Evolutionary conservation across 768 basidiomycete species (phyloP), one percentile per base, ranked within the genome.

Genomic region (Pisolithus tinctorius): DNA sequence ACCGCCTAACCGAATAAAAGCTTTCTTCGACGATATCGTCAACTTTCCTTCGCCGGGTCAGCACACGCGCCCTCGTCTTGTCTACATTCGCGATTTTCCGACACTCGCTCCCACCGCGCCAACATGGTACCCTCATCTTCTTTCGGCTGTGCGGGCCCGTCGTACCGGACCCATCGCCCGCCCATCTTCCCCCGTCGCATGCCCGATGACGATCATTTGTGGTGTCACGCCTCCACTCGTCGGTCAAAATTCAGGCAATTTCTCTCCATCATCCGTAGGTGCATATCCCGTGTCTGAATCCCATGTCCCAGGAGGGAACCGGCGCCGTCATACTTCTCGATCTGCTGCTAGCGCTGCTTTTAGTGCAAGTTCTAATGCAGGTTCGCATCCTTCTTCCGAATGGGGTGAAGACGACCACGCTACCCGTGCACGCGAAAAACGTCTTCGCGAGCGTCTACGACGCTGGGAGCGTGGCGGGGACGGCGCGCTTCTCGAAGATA

Each of bases 51-150:
- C 73, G 4, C 54, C 68, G 42, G 69, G 62, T 9, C 49, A 51
- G 20, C 55, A 62, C 55, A 60, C 53, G 23, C 69, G 74, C 50
- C 88, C 88, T 5, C 84, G 93, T 11, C 74, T 96, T 9, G 76
- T 96, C 50, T 91, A 93, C 60, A 73, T 95, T 43, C 85, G 90
- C 49, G 88, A 93, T 63, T 89, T 87, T 58, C 77, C 81, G 3
- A 86, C 82, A 0, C 78, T 95, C 45, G 81, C 88, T 0, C 66
- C 83, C 2, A 80, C 86, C 4, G 82, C 87, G 4, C 73, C 83
- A 2, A 67, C 74, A 0, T 93, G 94, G 92, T 94, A 88, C 62
- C 82, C 89, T 10, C 76, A 84, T 37, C 76, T 97, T 25, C 74
- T 93, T 13, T 74, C 80, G 27, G 84, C 89, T 11, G 87, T 94